phyloP scores from a whole-genome alignment of 1,139 yeast species.

The Ogataea hybrid region DNA sequence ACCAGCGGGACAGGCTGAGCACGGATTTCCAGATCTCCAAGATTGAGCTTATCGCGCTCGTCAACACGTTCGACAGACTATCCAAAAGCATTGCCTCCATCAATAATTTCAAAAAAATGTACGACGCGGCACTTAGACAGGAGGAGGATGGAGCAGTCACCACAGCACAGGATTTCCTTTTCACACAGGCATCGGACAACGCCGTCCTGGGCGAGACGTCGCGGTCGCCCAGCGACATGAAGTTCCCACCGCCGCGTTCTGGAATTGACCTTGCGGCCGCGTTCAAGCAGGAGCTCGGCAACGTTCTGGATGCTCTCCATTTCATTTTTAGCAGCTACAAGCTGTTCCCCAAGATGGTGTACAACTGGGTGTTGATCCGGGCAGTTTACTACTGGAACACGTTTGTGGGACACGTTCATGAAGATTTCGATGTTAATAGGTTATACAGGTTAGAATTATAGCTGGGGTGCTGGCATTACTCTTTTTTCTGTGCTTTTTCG shows the following conservation, averaged over 20 bases:
- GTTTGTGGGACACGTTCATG: constrained; percentile 55
- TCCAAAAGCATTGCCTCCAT: constrained; percentile 82
- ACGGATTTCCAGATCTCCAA: constrained; percentile 59
- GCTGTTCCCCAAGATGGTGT: constrained; percentile 64
- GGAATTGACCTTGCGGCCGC: constrained; percentile 35
- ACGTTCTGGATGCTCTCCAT: constrained; percentile 59
- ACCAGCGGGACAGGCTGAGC: constrained; percentile 30
- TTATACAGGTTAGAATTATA: constrained; percentile 23
- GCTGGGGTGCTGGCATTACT: constrained; percentile 5
- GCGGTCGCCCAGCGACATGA: constrained; percentile 20
- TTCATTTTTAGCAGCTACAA: constrained; percentile 69
- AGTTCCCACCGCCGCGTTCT: constrained; percentile 23
- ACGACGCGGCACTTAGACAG: constrained; percentile 33
- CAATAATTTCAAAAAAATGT: constrained; percentile 62
- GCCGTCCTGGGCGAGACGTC: constrained; percentile 3
- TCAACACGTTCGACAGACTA: constrained; percentile 89
- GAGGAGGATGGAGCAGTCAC: constrained; percentile 26
- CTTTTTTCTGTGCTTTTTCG: constrained; percentile 20
- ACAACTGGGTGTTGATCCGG: constrained; percentile 47
- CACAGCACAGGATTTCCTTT: constrained; percentile 12
- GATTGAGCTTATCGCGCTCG: constrained; percentile 83
- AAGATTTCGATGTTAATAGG: constrained; percentile 30
- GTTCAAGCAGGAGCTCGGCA: constrained; percentile 52
- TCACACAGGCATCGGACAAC: constrained; percentile 4
- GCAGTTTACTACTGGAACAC: constrained; percentile 65